Base-by-base conservation (phyloP, 495 filamentous ascomycete species). In the Diplogelasinospora grovesii region DNA sequence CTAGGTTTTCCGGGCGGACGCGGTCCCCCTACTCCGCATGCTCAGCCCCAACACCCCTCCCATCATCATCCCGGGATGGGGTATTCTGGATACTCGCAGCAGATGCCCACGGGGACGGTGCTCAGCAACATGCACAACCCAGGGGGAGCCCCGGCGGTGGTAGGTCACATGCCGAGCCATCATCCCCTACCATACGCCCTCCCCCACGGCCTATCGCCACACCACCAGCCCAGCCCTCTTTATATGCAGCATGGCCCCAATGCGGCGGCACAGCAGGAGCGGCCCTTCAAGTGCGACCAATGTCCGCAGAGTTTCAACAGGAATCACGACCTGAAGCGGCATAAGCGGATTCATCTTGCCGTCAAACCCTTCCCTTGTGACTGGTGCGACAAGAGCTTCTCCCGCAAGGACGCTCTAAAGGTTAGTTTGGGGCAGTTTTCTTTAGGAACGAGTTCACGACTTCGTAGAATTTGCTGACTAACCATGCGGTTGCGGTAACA, bases 341-440 rank as follows among this genome's bases (percentile, higher is more conserved):
- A 98, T 52, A 94, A 94, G 60, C 69, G 89, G 41, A 98, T 98
- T 41, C 92, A 98, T 62, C 65, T 97, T 33, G 85, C 88, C 0
- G 85, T 97, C 33, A 98, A 98, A 70, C 92, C 92, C 0, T 97
- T 88, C 59, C 89, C 92, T 0, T 98, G 92, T 54, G 74, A 61
- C 8, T 81, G 86, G 51, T 98, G 92, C 54, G 89, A 95, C 22
- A 98, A 97, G 77, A 92, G 86, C 61, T 98, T 98, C 51, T 95
- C 87, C 14, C 69, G 92, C 27, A 98, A 96, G 60, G 92, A 98
- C 70, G 92, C 92, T 14, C 71, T 98, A 10, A 98, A 98, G 85
- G 92, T 97, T 36, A 43, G 65, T 35, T 11, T 10, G 28, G 30
- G 18, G 6, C 23, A 34, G 20, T 8, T 20, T 14, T 22, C 4